phyloP scores from a whole-genome alignment of 805 yeast species.

The Sungouiozyma intestinalis region DNA sequence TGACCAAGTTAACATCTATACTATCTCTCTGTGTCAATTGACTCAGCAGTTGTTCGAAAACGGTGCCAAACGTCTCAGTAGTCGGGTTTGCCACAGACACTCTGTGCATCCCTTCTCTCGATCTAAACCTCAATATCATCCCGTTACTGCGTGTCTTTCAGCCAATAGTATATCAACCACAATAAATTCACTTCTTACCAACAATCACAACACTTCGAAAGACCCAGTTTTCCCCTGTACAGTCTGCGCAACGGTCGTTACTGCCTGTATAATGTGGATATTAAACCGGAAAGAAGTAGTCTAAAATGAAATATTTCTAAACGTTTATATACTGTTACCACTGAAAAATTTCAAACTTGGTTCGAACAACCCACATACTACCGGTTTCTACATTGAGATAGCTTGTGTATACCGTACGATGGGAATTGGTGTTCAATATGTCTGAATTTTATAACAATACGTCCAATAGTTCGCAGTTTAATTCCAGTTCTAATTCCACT shows the following conservation, averaged over 20 bases:
- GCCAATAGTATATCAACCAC: too few species aligned
- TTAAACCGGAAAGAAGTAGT: not conserved
- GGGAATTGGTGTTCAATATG: not conserved
- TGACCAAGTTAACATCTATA: constrained; percentile 19
- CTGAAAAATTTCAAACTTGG: too few species aligned
- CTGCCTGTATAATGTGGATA: not conserved
- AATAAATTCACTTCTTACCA: too few species aligned
- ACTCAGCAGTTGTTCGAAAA: constrained; percentile 32
- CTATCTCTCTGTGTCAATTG: constrained; percentile 10
- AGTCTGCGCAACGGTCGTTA: too few species aligned
- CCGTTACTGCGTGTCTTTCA: too few species aligned
- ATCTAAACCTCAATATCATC: constrained; percentile 67
- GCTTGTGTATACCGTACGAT: too few species aligned
- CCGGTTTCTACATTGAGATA: too few species aligned
- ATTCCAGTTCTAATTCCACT: constrained; percentile 3
- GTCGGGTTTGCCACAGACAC: constrained; percentile 36
- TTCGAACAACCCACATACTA: too few species aligned
- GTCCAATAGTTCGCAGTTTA: constrained; percentile 2
- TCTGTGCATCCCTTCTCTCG: constrained; percentile 77
- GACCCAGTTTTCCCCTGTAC: too few species aligned
- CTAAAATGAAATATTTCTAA: not conserved
- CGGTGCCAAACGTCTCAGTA: constrained; percentile 33
- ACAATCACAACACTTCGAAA: too few species aligned
- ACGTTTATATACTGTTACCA: too few species aligned
- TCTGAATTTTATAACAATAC: constrained; percentile 2